phyloP scores from a whole-genome alignment of 2,329 filamentous ascomycete species.

The Colletotrichum sojae region DNA sequence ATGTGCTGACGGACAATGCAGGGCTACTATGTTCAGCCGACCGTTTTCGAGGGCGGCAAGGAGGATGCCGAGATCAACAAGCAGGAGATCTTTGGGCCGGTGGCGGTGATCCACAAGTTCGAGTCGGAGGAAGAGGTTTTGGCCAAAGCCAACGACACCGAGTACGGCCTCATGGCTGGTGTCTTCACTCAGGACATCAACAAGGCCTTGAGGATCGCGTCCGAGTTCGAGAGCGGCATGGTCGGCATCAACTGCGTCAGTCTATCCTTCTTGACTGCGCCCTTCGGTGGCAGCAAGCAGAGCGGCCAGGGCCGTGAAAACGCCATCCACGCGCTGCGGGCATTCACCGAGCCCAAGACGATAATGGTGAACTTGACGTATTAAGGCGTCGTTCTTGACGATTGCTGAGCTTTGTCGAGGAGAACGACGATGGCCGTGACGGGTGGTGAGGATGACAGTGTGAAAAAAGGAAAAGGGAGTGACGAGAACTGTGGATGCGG shows the following conservation, averaged over 20 bases:
- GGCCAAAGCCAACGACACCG: constrained; percentile 67
- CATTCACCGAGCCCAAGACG: constrained; percentile 65
- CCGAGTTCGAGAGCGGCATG: constrained; percentile 76
- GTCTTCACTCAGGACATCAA: constrained; percentile 76
- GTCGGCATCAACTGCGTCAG: constrained; percentile 75
- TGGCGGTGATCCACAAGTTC: constrained; percentile 68
- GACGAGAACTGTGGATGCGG: too few species aligned
- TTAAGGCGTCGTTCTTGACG: constrained; percentile 3
- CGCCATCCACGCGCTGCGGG: constrained; percentile 61
- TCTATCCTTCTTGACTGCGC: constrained; percentile 54
- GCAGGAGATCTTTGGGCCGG: constrained; percentile 72
- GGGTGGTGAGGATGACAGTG: too few species aligned
- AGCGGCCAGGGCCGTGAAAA: constrained; percentile 65
- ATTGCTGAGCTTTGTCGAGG: too few species aligned
- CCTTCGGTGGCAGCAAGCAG: constrained; percentile 67
- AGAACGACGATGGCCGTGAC: too few species aligned
- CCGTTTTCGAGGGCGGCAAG: constrained; percentile 60
- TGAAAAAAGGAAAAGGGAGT: too few species aligned
- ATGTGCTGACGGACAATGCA: constrained; percentile 16
- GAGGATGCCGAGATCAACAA: constrained; percentile 62
- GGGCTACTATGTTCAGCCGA: constrained; percentile 61
- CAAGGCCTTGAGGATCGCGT: constrained; percentile 69
- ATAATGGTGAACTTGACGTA: constrained; percentile 59
- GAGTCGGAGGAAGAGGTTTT: constrained; percentile 70
- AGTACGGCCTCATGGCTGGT: constrained; percentile 59